Evolutionary conservation across 306 rosid species (phyloP), one percentile per base, ranked within the genome.

Genomic region (Styphnolobium japonicum): DNA sequence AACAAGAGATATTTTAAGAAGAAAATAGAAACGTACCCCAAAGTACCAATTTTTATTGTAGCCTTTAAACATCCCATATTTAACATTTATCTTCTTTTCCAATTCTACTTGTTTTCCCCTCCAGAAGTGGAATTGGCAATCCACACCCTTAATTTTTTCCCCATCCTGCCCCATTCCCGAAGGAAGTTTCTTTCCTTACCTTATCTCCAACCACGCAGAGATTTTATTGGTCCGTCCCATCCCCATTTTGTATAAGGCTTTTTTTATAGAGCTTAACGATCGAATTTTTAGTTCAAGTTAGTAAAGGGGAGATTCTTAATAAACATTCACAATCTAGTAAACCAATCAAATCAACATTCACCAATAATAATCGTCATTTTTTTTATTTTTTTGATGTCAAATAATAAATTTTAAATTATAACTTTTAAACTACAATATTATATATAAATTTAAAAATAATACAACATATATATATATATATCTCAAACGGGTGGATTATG

Each of bases 121-220:
- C 64, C 81, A 76, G 1, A 75, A 75, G 14, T 10, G 60, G 60
- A 19, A 16, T 8, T 45, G 5, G 15, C 19, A 42, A 40, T 61
- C 15, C 15, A 43, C 52, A 43, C 52, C 22, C 60, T 43, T 18
- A 16, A 5, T 10, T 6, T 37, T 45, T 3, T 4, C 6, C 61
- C 22, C 46, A 61, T 18, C n/a, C 36, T 61, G 10, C 63, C 52
- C 45, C 55, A 23, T 4, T 46, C 31, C 14, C 72, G 5, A 60
- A 49, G 56, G 55, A 61, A 60, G 49, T 3, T 56, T 68, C 12
- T 79, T 31, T 45, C 2, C 22, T 78, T 21, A 55, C 78, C 43
- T 60, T 49, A 61, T 78, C 78, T 48, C 34, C 46, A 61, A 80
- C 78, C 78, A 73, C 73, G 71, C 67, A 80, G 2, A 36, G 42